These are phyloP conservation scores for Brassica carinata DNA, from an alignment of 345 rosid genomes.

Conservation along the genomic window DNA sequence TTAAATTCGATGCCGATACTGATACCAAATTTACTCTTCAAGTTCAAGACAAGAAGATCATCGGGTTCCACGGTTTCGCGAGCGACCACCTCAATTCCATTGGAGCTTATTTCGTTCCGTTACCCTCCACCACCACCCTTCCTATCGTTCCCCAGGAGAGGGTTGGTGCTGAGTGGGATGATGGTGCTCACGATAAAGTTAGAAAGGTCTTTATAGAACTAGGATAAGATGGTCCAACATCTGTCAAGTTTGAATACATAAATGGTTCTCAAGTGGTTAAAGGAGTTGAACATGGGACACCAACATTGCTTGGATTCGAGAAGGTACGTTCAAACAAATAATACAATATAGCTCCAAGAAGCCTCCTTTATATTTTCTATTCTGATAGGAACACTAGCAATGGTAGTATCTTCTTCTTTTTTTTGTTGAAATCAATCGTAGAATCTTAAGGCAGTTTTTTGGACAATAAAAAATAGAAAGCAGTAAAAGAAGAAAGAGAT, in stretches of 20 bases:
- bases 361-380: background rate
- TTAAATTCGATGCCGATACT: no score
- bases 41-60: conserved; percentile 25
- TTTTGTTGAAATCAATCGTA: no score
- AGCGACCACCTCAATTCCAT: conserved; percentile 4
- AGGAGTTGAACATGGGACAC: conserved; percentile 21
- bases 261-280: conserved; percentile 14
- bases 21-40: background rate
- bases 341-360: background rate
- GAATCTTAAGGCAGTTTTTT: no score
- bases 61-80: conserved; percentile 33
- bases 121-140: background rate
- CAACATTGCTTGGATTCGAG: conserved; percentile 16
- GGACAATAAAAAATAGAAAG: no score
- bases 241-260: conserved; percentile 32
- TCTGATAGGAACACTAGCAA: no score
- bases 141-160: background rate
- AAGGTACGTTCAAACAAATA: conserved; percentile 9
- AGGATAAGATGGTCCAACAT: conserved; percentile 15
- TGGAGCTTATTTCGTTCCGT: conserved; percentile 36
- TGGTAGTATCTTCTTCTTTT: no score
- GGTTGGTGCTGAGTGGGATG: conserved; percentile 38
- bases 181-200: conserved; percentile 25
- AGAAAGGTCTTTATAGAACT: conserved; percentile 27
- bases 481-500: no score